Base-by-base conservation (phyloP, 2,329 filamentous ascomycete genomes). In the Corynespora cassiicola region DNA sequence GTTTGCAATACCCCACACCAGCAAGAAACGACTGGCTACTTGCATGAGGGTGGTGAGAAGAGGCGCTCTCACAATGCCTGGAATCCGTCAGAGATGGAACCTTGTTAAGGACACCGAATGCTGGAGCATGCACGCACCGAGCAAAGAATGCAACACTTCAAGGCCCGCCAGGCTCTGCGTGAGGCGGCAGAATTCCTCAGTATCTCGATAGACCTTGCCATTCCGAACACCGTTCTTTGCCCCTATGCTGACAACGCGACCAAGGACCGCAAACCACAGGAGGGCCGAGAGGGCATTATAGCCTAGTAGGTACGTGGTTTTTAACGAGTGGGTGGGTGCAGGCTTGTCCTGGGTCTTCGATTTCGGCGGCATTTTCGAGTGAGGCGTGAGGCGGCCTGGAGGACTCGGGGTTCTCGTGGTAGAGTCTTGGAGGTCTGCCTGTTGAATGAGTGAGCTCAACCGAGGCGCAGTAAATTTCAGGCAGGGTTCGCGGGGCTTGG, bases 1-100 rank as follows among this genome's bases (percentile, higher is more conserved):
- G 63, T 84, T 78, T 61, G 89, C 84, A 47, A 97, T 79, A 54
- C 81, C 85, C 90, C 91, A 96, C 54, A 96, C 88, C 51, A 97
- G 85, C 50, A 96, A 81, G 58, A 95, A 81, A 35, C 94, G 89
- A 41, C 84, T 89, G 15, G 87, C 80, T 47, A 97, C 91, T 71
- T 99, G 94, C 84, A 96, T 90, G 23, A 81, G 70, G 5, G 94
- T 97, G 5, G 94, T 97, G 56, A 86, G 55, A 57, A 96, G 69
- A 2, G 92, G 90, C 1, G 92, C 86, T 59, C 92, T 84, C 35
- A 99, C 92, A 60, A 97, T 68, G 41, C 89, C 88, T 91, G 38
- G 6, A 31, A 3, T 9, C 5, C n/a, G 19, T n/a, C n/a, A n/a
- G n/a, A n/a, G n/a, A 24, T 39, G 28, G 32, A 12, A 26, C 14